A percentile compares a stretch with the other conserved stretches of the same genome.
These are phyloP conservation scores for Murraya koenigii DNA, from an alignment of 345 rosid genomes.

Conservation along the genomic window DNA sequence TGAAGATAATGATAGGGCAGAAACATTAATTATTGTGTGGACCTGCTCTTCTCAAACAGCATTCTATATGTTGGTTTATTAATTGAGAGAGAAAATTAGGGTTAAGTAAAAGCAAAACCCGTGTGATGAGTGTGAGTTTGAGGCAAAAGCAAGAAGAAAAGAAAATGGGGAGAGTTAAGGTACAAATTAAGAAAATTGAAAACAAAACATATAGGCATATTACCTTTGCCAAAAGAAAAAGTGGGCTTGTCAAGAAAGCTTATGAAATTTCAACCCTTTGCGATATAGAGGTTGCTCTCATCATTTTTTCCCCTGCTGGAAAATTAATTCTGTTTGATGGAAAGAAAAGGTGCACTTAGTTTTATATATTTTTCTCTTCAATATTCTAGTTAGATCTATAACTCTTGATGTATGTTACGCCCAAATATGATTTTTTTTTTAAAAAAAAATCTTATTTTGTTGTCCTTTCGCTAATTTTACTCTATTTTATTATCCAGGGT, in stretches of 20 bases:
- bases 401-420: background rate
- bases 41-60: background rate
- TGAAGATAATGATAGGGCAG: background rate
- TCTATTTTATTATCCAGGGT: background rate
- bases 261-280: constrained; percentile 28
- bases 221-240: constrained; percentile 30
- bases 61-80: too few relatives aligned
- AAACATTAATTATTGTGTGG: background rate
- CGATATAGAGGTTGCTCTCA: constrained; percentile 22
- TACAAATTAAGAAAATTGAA: constrained; percentile 9
- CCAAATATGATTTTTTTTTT: background rate
- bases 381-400: background rate
- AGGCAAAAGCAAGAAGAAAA: background rate
- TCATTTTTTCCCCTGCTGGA: constrained; percentile 33
- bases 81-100: background rate
- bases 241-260: constrained; percentile 35
- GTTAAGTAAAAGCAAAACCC: background rate
- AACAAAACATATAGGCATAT: constrained; percentile 10
- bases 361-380: background rate
- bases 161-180: constrained; percentile 11
- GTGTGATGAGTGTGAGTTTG: background rate
- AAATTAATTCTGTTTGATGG: constrained; percentile 24
- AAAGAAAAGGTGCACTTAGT: constrained; percentile 7
- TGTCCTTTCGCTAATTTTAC: background rate
- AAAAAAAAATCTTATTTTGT: background rate